Percentiles rank a stretch among this genome's conserved stretches.
These are phyloP conservation scores for Cicer judaicum DNA, from an alignment of 306 rosid species.

Conservation along the genomic window DNA sequence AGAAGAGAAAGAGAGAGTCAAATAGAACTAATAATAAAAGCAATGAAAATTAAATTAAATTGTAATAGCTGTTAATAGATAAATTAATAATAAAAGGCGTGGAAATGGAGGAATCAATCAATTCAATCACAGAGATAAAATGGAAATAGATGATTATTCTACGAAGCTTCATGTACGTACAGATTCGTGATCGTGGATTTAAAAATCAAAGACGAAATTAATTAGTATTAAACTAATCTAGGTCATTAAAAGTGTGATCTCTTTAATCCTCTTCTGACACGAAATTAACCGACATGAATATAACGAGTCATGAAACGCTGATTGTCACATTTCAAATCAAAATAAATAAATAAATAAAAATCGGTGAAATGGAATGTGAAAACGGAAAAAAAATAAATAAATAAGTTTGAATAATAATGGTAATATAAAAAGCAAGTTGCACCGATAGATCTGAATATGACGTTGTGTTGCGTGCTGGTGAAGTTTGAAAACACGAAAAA, in stretches of 20 bases:
- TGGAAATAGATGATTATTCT: constrained; percentile 32
- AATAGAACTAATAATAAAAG: constrained; percentile 10
- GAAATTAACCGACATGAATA: constrained; percentile 46
- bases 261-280: constrained; percentile 36
- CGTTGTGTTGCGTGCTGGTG: constrained; percentile 44
- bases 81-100: constrained; percentile 44
- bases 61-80: constrained; percentile 19
- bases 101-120: constrained; percentile 47
- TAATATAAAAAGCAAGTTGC: constrained; percentile 32
- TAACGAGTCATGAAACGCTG: too few species aligned
- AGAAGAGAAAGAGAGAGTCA: constrained; percentile 35
- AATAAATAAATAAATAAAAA: not conserved
- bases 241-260: constrained; percentile 48
- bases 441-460: constrained; percentile 50
- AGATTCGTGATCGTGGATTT: constrained; percentile 47
- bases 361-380: not conserved
- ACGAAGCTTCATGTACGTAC: constrained; percentile 50
- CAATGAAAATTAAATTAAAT: not conserved
- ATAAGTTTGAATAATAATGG: not conserved
- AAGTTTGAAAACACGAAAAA: constrained; percentile 30
- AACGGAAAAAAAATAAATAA: not conserved
- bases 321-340: too few species aligned
- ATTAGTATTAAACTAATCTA: constrained; percentile 41
- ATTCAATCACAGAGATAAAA: constrained; percentile 33
- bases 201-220: constrained; percentile 6